Evolutionary conservation across 805 yeast genomes (phyloP), one percentile per base, ranked within the genome.

Genomic region (Spathaspora passalidarum): DNA sequence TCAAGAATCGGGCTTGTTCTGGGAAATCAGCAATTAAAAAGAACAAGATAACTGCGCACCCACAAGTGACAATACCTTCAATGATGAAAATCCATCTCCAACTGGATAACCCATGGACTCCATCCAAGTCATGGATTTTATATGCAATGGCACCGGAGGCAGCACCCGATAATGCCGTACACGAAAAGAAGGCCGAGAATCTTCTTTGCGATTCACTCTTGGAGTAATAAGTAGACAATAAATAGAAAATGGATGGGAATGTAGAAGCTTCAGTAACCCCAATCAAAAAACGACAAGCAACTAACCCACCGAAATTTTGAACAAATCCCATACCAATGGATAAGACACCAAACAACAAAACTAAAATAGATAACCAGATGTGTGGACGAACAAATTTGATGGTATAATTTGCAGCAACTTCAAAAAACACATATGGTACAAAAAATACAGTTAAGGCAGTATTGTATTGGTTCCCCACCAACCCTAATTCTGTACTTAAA

Each of bases 161-260:
- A 19, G 87, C 90, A 60, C 94, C 91, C 2, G 91, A 88, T 45
- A 86, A 71, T 51, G 85, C 79, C 3, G 91, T 83, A 40, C 85
- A 80, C 26, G 84, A 71, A 66, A 86, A 84, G 64, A 86, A 85
- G 44, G 81, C 76, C 29, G 85, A 75, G 61, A 82, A 84, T 43
- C 92, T 66, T 58, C 82, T 76, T 65, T 84, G 88, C 10, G 88
- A 77, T 61, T 85, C 91, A 14, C 63, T 63, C 43, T 82, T 75
- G 32, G 80, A 68, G 63, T 85, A 85, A 68, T 82, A 85, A 63
- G 80, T 79, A 32, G 86, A 72, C 56, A 85, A 69, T 47, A 85
- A 72, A 61, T 84, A 86, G 61, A 86, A 86, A 52, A 86, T 80
- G 17, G 88, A 84, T 1, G 91, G 91, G 68, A 84, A 85, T 55